A percentile compares a stretch with the other conserved stretches of the same genome.
Conservation (phyloP, 129 eudicot species). For the Flaveria robusta region DNA sequence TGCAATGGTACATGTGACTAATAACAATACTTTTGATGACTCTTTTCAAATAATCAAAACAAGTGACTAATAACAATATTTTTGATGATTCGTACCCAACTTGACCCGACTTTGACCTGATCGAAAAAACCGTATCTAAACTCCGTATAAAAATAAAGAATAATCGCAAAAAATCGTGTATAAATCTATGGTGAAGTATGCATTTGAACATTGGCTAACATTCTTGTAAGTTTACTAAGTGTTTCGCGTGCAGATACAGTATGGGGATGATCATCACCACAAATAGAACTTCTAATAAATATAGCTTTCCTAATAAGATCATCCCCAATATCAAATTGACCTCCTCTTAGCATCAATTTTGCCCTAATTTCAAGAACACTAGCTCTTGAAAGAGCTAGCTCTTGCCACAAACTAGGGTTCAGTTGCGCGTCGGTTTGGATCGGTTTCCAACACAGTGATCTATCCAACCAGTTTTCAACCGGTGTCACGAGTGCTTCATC, state of each 20-base stretch:
- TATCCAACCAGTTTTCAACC: conserved; percentile 86
- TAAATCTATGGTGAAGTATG: conserved; percentile 77
- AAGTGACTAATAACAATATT: too few species aligned
- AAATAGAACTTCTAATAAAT: conserved; percentile 82
- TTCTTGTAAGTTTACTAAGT: conserved; percentile 75
- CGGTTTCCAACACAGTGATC: conserved; percentile 88
- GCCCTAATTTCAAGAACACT: conserved; percentile 71
- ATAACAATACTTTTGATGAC: too few species aligned
- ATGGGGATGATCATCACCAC: conserved; percentile 95
- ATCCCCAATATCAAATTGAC: conserved; percentile 87
- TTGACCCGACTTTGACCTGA: too few species aligned
- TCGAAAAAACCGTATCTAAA: not conserved
- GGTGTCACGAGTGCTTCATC: conserved; percentile 83
- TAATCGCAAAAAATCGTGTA: conserved; percentile 24
- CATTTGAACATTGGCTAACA: conserved; percentile 73
- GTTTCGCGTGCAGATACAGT: conserved; percentile 86
- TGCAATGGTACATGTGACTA: too few species aligned
- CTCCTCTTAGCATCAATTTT: conserved; percentile 87
- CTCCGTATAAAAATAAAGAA: conserved; percentile 5
- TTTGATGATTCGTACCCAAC: too few species aligned
- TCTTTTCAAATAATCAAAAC: too few species aligned
- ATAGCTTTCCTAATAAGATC: conserved; percentile 88
- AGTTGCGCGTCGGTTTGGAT: conserved; percentile 78
- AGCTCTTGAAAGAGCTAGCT: conserved; percentile 84
- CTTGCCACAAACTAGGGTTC: conserved; percentile 93